Evolutionary conservation across 352 stramenopile genomes (phyloP).

Genomic region (Phytophthora uliginosa): DNA sequence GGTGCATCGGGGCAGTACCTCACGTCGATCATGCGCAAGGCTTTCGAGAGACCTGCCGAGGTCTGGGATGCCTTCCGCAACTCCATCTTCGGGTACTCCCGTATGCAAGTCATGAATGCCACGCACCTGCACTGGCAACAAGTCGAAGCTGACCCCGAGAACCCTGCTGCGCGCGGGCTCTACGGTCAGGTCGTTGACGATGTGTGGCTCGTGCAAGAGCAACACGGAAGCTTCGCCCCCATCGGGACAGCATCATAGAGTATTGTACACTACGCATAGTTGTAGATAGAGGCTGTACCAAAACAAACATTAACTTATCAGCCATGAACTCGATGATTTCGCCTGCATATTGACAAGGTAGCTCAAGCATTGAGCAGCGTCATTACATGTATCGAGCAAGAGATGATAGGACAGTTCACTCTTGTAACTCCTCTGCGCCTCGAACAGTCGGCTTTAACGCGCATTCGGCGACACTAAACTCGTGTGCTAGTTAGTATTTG

Average conservation of each 20-base stretch:
- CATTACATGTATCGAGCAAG: neutral
- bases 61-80: slow-evolving; percentile 90
- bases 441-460: neutral
- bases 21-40: slow-evolving; percentile 82
- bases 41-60: slow-evolving; percentile 68
- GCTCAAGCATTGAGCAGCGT: neutral
- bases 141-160: slow-evolving; percentile 84
- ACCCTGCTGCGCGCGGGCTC: slow-evolving; percentile 73
- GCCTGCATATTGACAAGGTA: neutral
- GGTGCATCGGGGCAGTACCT: slow-evolving; percentile 90
- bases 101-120: slow-evolving; percentile 85
- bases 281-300: slow-evolving; percentile 10
- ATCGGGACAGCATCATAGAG: slow-evolving; percentile 20
- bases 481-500: neutral
- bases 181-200: slow-evolving; percentile 90
- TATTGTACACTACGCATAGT: neutral
- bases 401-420: neutral
- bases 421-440: slow-evolving; percentile 5
- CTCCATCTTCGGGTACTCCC: slow-evolving; percentile 90
- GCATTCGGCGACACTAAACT: slow-evolving; percentile 1
- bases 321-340: neutral
- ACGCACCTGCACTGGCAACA: slow-evolving; percentile 93
- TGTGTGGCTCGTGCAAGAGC: slow-evolving; percentile 91
- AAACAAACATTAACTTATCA: slow-evolving; percentile 18
- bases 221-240: slow-evolving; percentile 87